Evolutionary conservation across 805 yeast species (phyloP), one percentile per base, ranked within the genome.

Genomic region (Myxozyma monticola): DNA sequence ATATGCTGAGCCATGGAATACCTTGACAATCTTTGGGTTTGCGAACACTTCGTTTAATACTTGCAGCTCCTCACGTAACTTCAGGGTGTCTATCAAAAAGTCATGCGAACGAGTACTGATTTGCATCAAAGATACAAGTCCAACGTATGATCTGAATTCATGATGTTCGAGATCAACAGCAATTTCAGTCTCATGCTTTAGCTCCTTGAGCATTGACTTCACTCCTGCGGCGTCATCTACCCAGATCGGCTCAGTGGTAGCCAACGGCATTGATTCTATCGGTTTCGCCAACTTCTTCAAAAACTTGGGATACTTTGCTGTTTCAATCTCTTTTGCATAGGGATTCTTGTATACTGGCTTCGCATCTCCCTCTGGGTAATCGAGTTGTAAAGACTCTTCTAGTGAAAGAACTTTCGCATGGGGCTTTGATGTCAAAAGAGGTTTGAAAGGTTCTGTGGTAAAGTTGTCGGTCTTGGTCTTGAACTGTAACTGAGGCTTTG

Each of bases 141-240:
- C 99, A 62, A 85, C 83, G 61, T 88, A 93, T 0, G 96, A 76
- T 66, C 97, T 77, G 65, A 78, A 85, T 64, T 90, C 97, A 65
- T 93, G 99, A 68, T 93, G 99, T 65, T 93, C 99, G 54, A 93
- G 77, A 74, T 93, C 99, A 14, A 93, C 84, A 1, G 98, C 99
- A 34, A 93, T 78, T 48, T 80, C 95, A 1, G 73, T 69, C 49
- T 75, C 74, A 2, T 66, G 63, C 44, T 67, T 65, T 38, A 93
- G 71, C 5, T 75, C 77, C 0, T 68, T 64, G 1, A 88, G 57
- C 84, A 93, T 78, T 4, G 64, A 67, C 1, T 69, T 61, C 22
- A 93, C 65, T 21, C 71, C 69, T 20, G 75, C 81, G 0, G 71
- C 68, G 1, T 76, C 73, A 56, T 85, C 89, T 0, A 93, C 85